Evolutionary conservation across 2,329 filamentous ascomycete species (phyloP).

Genomic region (Emergomyces pasteurianus): DNA sequence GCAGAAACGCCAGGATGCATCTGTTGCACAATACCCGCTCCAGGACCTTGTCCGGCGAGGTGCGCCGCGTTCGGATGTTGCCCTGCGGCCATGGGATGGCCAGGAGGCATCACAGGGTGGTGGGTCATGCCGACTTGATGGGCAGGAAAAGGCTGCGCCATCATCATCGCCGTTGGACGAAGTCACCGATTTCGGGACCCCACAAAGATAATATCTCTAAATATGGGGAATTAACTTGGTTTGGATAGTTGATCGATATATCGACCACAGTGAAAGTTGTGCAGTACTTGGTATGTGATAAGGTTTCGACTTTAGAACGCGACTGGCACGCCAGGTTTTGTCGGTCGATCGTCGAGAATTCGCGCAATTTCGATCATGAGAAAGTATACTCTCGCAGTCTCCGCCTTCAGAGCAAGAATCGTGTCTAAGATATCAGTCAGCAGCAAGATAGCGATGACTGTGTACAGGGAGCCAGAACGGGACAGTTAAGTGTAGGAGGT

Average conservation of each 20-base stretch:
- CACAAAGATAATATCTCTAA: constrained; percentile 7
- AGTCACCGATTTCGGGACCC: constrained; percentile 18
- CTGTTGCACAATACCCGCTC: constrained; percentile 39
- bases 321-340: constrained; percentile 22
- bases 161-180: constrained; percentile 38
- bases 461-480: neutral
- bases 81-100: constrained; percentile 47
- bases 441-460: constrained; percentile 1
- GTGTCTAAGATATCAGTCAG: constrained; percentile 2
- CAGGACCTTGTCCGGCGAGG: constrained; percentile 37
- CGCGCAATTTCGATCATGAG: constrained; percentile 25
- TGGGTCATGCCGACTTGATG: constrained; percentile 47
- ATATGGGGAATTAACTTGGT: constrained; percentile 1
- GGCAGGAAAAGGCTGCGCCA: constrained; percentile 45
- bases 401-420: constrained; percentile 2
- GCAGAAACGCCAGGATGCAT: constrained; percentile 52
- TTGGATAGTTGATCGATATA: constrained; percentile 1
- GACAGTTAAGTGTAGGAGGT: constrained; percentile 3
- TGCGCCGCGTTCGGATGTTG: constrained; percentile 47
- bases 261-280: constrained; percentile 6
- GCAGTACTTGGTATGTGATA: constrained; percentile 2
- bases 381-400: constrained; percentile 12
- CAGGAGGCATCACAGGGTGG: constrained; percentile 47
- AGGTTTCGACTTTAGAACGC: constrained; percentile 20
- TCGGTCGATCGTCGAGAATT: constrained; percentile 19